Evolutionary conservation across 1,284 basidiomycete species (phyloP), one percentile per base, ranked within the genome.

Genomic region (Ganoderma sinense): DNA sequence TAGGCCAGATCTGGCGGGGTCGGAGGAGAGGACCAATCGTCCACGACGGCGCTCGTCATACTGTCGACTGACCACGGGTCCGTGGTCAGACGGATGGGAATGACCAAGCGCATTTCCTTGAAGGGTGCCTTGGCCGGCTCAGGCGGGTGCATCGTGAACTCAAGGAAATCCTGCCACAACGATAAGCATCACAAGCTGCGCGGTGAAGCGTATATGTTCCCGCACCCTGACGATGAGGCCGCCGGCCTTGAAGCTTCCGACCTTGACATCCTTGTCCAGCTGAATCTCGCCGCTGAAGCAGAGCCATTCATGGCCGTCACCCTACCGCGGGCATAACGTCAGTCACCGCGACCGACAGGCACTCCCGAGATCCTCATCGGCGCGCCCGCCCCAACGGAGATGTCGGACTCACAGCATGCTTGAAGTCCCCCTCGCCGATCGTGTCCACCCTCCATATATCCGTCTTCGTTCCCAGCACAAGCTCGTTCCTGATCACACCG

Each of bases 371-470:
- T 53, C 48, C 48, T 53, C 48, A 53, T 53, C 48, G 48, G 39
- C 39, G 20, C 8, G 31, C 31, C n/a, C 33, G 31, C 36, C 18
- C 36, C 8, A 36, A n/a, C 39, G 58, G 61, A 41, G 40, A 29
- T 31, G 61, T 48, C 20, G 29, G 39, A 73, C 87, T 58, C 69
- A 92, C 91, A 69, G 83, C 82, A 73, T 86, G 87, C 72, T 78
- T 84, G 73, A 93, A 91, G 4, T 79, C 80, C 4, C 86, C 92
- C 74, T 90, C 88, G 23, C 91, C 91, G 56, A 93, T 88, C 65
- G 80, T 83, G 70, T 88, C 86, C 0, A 88, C 84, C 66, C 87
- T 83, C 91, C 91, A 93, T 56, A 93, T 93, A 73, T 92, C 88
- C 0, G 90, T 87, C 76, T 89, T 91, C 20, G 87, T 86, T 0